These are phyloP conservation scores for Fraxinus sp. DNA, from an alignment of 305 asterid species.

Conservation along the genomic window DNA sequence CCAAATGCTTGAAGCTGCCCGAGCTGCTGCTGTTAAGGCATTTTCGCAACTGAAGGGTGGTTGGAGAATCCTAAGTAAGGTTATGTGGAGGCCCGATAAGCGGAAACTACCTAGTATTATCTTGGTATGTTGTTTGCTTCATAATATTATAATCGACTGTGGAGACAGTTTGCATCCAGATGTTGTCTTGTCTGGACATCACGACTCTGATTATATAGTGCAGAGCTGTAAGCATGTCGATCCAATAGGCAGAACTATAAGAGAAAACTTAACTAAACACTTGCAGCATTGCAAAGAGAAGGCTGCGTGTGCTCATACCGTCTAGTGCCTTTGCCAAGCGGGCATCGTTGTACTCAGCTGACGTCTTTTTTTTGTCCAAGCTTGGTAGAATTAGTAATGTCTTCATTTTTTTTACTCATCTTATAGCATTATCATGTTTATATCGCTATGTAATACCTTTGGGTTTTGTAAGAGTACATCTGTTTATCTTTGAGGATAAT, in stretches of 20 bases:
- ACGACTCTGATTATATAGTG: conserved; percentile 56
- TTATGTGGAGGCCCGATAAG: conserved; percentile 96
- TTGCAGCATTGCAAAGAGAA: conserved; percentile 27
- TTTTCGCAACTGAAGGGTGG: conserved; percentile 80
- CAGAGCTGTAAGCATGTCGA: conserved; percentile 65
- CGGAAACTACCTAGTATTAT: conserved; percentile 83
- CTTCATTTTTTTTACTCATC: neutral
- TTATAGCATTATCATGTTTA: neutral
- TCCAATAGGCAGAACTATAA: conserved; percentile 46
- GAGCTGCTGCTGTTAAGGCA: conserved; percentile 59
- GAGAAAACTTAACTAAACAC: conserved; percentile 58
- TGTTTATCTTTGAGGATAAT: neutral
- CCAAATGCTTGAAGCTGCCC: conserved; percentile 48
- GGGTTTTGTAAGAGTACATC: neutral
- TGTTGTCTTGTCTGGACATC: conserved; percentile 61
- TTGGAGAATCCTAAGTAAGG: conserved; percentile 94
- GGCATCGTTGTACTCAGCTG: neutral
- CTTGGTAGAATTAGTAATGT: neutral
- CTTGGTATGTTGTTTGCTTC: conserved; percentile 84
- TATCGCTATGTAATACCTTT: neutral
- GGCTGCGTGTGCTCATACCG: conserved; percentile 15
- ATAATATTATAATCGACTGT: conserved; percentile 77
- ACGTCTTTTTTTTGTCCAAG: neutral
- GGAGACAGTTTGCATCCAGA: conserved; percentile 67
- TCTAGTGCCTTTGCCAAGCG: neutral